phyloP scores from a whole-genome alignment of 2,329 filamentous ascomycete genomes.

The Fusarium buharicum region DNA sequence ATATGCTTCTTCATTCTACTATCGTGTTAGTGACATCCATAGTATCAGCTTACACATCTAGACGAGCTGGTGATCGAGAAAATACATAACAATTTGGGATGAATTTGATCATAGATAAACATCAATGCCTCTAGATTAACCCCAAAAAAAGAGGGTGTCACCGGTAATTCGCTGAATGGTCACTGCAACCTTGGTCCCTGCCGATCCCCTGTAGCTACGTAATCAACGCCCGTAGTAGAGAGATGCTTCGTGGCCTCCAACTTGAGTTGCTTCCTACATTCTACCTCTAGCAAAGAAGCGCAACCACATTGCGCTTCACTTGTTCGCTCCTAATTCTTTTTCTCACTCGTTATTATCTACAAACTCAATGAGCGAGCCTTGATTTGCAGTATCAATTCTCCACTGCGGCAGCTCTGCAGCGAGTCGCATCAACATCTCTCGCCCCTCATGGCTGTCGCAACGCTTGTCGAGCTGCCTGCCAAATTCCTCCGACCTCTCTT shows the following conservation, averaged over 20 bases:
- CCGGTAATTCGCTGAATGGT: constrained; percentile 16
- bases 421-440: constrained; percentile 8
- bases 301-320: constrained; percentile 19
- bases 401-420: constrained; percentile 18
- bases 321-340: background rate
- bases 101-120: background rate
- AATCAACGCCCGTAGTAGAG: constrained; percentile 30
- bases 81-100: too few species aligned
- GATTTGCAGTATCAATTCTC: background rate
- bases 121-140: background rate
- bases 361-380: constrained; percentile 15
- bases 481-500: constrained; percentile 51
- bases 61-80: too few species aligned
- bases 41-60: background rate
- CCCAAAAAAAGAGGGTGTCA: constrained; percentile 5
- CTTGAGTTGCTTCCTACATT: background rate
- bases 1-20: background rate
- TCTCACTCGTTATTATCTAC: background rate
- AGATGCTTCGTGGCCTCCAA: constrained; percentile 38
- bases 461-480: constrained; percentile 48
- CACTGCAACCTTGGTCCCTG: constrained; percentile 26
- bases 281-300: constrained; percentile 1
- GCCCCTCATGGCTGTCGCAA: constrained; percentile 27
- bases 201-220: constrained; percentile 35
- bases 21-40: background rate